Evolutionary conservation across 2,329 filamentous ascomycete species (phyloP).

Genomic region (Trichoderma breve): DNA sequence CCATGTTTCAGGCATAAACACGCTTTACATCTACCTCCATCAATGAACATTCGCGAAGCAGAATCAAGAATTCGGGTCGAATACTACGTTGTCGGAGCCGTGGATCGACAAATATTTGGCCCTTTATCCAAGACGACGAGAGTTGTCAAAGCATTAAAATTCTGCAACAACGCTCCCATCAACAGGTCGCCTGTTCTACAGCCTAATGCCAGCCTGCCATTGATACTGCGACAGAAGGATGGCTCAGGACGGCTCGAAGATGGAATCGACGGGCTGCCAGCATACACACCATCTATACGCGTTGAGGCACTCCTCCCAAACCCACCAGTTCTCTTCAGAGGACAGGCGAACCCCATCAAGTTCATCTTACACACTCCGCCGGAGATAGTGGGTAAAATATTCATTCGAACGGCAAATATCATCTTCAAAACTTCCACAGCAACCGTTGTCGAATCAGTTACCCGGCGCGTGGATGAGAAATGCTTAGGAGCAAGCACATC

Average conservation of each 20-base stretch:
- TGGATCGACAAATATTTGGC: background rate
- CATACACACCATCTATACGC: constrained; percentile 1
- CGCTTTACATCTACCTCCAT: background rate
- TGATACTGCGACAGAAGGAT: background rate
- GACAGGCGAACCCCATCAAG: background rate
- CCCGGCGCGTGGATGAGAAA: background rate
- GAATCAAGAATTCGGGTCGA: background rate
- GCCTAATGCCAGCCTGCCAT: background rate
- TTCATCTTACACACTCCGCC: background rate
- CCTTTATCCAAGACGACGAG: background rate
- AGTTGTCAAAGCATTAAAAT: background rate
- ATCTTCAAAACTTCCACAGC: background rate
- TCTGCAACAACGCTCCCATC: background rate
- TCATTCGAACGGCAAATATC: background rate
- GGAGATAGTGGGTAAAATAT: background rate
- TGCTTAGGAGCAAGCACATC: background rate
- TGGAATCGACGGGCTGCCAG: background rate
- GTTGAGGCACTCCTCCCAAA: background rate
- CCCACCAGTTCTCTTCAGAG: background rate
- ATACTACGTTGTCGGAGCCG: background rate
- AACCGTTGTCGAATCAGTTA: background rate
- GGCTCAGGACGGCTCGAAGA: background rate
- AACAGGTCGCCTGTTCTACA: background rate
- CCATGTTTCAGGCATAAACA: background rate
- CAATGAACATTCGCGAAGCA: background rate